Evolutionary conservation across 108 stramenopile genomes (phyloP).

Genomic region (Skeletonema menzelii): DNA sequence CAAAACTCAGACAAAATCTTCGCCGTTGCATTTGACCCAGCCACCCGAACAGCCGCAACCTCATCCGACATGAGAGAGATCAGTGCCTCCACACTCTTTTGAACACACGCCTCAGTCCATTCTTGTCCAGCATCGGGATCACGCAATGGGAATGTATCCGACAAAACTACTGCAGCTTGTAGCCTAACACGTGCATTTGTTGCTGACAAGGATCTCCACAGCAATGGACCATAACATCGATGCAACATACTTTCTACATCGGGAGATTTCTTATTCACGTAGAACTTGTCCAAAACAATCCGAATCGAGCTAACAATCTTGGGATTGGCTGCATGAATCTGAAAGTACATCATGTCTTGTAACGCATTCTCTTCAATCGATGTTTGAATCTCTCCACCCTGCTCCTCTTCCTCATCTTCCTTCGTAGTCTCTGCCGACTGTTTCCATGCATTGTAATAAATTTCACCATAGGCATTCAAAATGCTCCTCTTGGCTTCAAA

Average conservation of each 20-base stretch:
- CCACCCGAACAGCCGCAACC: slow-evolving; percentile 78
- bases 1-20: slow-evolving; percentile 78
- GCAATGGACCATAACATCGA: slow-evolving; percentile 85
- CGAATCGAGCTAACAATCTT: slow-evolving; percentile 43
- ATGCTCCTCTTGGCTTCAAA: slow-evolving; percentile 58
- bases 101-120: slow-evolving; percentile 56
- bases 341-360: slow-evolving; percentile 82
- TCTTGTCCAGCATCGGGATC: slow-evolving; percentile 56
- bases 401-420: neutral
- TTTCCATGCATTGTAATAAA: slow-evolving; percentile 89
- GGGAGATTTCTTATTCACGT: slow-evolving; percentile 70
- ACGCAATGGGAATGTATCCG: slow-evolving; percentile 93
- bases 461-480: slow-evolving; percentile 79
- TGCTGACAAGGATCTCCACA: slow-evolving; percentile 89
- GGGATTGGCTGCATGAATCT: slow-evolving; percentile 60
- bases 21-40: slow-evolving; percentile 78
- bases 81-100: slow-evolving; percentile 72
- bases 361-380: slow-evolving; percentile 81
- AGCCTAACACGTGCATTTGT: slow-evolving; percentile 88
- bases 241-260: slow-evolving; percentile 84
- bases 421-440: slow-evolving; percentile 29
- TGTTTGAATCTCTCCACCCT: slow-evolving; percentile 38
- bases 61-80: slow-evolving; percentile 71
- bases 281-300: slow-evolving; percentile 67
- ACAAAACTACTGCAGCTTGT: slow-evolving; percentile 75